These are phyloP conservation scores for Lasiodiplodia citricola DNA, from an alignment of 2,329 filamentous ascomycete species.

Conservation along the genomic window DNA sequence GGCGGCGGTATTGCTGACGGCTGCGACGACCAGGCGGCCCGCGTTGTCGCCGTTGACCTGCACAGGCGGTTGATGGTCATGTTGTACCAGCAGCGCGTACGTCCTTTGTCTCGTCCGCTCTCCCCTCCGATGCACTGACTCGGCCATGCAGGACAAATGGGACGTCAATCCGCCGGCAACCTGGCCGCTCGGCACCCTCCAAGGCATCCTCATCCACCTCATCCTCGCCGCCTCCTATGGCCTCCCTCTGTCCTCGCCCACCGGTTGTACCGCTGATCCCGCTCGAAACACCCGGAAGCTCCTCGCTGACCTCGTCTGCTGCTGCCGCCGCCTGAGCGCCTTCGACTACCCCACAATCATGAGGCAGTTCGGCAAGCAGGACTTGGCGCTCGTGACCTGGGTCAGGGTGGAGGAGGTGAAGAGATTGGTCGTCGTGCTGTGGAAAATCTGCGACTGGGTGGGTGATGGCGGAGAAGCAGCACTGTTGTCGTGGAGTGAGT, in stretches of 20 bases:
- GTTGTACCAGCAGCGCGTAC: slow-evolving; percentile 11
- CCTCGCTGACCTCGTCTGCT: slow-evolving; percentile 4
- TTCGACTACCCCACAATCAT: slow-evolving; percentile 6
- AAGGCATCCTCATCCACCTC: slow-evolving; percentile 20
- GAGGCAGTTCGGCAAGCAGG: not conserved
- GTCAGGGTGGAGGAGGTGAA: slow-evolving; percentile 15
- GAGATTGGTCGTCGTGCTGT: slow-evolving; percentile 14
- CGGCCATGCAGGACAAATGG: not conserved
- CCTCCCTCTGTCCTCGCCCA: slow-evolving; percentile 7
- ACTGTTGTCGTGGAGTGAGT: not conserved
- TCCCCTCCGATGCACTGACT: not conserved
- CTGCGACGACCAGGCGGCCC: not conserved
- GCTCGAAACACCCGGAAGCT: not conserved
- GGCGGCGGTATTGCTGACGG: not conserved
- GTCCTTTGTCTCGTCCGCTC: not conserved
- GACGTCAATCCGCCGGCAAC: not conserved
- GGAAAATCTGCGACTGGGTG: not conserved
- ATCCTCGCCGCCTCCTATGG: slow-evolving; percentile 6
- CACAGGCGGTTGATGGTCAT: slow-evolving; percentile 3
- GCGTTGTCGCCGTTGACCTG: slow-evolving; percentile 2
- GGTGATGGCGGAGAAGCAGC: not conserved
- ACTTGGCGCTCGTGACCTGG: slow-evolving; percentile 2
- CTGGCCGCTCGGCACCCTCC: slow-evolving; percentile 19
- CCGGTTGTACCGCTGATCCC: not conserved
- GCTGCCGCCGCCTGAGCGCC: not conserved